These are phyloP conservation scores for Yamadazyma atmosphaerica DNA, from an alignment of 1,139 yeast species.

Conservation along the genomic window DNA sequence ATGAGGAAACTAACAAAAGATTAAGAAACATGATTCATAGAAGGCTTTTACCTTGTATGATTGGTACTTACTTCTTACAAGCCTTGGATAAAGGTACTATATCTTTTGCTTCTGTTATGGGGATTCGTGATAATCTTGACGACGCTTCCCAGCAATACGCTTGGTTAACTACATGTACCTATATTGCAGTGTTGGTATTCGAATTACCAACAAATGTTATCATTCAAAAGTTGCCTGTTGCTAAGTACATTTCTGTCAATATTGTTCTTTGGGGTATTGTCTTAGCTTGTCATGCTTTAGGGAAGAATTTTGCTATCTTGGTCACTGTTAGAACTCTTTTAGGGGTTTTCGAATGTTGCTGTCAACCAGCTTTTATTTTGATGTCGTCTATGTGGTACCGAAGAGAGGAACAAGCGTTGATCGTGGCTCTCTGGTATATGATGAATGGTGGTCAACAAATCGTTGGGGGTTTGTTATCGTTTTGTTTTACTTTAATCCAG, in stretches of 20 bases:
- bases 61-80: conserved; percentile 44
- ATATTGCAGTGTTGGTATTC: conserved; percentile 47
- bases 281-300: conserved; percentile 36
- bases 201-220: conserved; percentile 43
- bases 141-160: conserved; percentile 36
- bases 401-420: conserved; percentile 35
- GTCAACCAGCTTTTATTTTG: conserved; percentile 45
- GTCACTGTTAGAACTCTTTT: conserved; percentile 41
- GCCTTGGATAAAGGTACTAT: conserved; percentile 47
- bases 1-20: conserved; percentile 22
- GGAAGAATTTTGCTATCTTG: conserved; percentile 39
- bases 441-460: conserved; percentile 44
- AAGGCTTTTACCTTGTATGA: conserved; percentile 34
- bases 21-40: conserved; percentile 19
- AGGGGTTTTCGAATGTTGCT: conserved; percentile 43
- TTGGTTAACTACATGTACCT: conserved; percentile 43
- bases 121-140: conserved; percentile 34
- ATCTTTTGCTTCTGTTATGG: conserved; percentile 53
- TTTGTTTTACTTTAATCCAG: conserved; percentile 39
- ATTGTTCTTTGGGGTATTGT: conserved; percentile 45
- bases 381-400: conserved; percentile 45
- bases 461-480: conserved; percentile 42
- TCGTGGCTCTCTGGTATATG: conserved; percentile 40
- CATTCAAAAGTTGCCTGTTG: conserved; percentile 39
- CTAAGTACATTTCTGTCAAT: conserved; percentile 35